These are phyloP conservation scores for Ophiostoma fasciatum DNA, from an alignment of 2,329 filamentous ascomycete species.

Conservation along the genomic window DNA sequence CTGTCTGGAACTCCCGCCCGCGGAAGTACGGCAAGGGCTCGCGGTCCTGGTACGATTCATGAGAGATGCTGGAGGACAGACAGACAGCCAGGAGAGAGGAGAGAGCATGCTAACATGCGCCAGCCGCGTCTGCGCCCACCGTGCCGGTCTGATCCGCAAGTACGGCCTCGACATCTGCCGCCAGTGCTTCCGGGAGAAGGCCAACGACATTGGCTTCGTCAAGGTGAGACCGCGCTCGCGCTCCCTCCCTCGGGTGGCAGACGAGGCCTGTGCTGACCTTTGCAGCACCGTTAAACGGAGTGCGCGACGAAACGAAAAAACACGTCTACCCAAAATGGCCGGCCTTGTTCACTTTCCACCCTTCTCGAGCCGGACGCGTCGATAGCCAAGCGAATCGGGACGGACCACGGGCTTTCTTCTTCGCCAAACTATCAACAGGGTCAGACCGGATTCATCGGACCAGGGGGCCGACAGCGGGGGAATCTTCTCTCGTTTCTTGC, in stretches of 20 bases:
- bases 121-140: slow-evolving; percentile 70
- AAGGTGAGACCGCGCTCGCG: slow-evolving; percentile 43
- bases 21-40: slow-evolving; percentile 95
- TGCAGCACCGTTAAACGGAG: slow-evolving; percentile 9
- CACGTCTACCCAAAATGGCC: no score
- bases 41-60: slow-evolving; percentile 60
- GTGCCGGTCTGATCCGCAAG: slow-evolving; percentile 98
- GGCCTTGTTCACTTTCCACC: no score
- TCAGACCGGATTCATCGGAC: slow-evolving; percentile 2
- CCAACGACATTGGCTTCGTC: slow-evolving; percentile 57
- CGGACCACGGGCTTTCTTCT: no score
- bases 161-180: slow-evolving; percentile 88
- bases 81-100: slow-evolving; percentile 3
- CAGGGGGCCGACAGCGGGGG: background rate
- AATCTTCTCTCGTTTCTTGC: background rate
- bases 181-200: slow-evolving; percentile 66
- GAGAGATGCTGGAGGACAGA: background rate
- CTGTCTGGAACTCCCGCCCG: slow-evolving; percentile 98
- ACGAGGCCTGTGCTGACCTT: no score
- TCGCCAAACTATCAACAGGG: no score
- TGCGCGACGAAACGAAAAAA: background rate
- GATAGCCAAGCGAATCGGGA: no score
- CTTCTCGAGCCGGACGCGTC: no score
- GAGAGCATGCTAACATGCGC: background rate
- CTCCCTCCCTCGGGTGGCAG: no score